A percentile compares a stretch with the other conserved stretches of the same genome.
These are phyloP conservation scores for Cocos nucifera DNA, from an alignment of 176 grass and related monocot species.

Conservation along the genomic window DNA sequence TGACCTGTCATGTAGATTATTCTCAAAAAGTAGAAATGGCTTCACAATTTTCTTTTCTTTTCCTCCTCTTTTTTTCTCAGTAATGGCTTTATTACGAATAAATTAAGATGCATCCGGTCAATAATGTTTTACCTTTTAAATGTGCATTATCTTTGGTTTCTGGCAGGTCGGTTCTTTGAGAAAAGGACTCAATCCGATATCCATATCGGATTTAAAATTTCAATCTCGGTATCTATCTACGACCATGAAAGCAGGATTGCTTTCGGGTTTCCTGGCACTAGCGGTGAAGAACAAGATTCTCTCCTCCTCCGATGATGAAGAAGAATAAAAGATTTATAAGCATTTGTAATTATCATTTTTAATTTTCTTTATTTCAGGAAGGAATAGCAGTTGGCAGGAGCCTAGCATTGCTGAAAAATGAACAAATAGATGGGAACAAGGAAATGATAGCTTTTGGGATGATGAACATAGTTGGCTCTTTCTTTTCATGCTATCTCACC, in stretches of 20 bases:
- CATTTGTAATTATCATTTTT: background rate
- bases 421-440: constrained; percentile 95
- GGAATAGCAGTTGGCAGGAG: constrained; percentile 90
- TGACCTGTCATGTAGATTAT: too few relatives aligned
- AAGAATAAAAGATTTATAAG: too few relatives aligned
- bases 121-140: background rate
- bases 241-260: constrained; percentile 54
- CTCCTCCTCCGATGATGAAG: too few relatives aligned
- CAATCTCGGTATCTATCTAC: constrained; percentile 22
- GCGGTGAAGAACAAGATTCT: constrained; percentile 47
- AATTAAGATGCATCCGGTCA: too few relatives aligned
- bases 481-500: constrained; percentile 92
- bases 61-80: too few relatives aligned
- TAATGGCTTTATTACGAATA: too few relatives aligned
- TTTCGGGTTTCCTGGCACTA: constrained; percentile 69
- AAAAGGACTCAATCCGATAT: constrained; percentile 83
- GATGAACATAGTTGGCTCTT: constrained; percentile 95
- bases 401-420: constrained; percentile 78
- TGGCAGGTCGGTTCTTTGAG: constrained; percentile 76
- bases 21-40: too few relatives aligned
- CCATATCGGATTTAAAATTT: constrained; percentile 53
- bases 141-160: background rate
- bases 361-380: constrained; percentile 40
- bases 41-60: too few relatives aligned
- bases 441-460: constrained; percentile 96